Base-by-base conservation (phyloP, 2,329 filamentous ascomycete species). In the Sarocladiaceae sp. region DNA sequence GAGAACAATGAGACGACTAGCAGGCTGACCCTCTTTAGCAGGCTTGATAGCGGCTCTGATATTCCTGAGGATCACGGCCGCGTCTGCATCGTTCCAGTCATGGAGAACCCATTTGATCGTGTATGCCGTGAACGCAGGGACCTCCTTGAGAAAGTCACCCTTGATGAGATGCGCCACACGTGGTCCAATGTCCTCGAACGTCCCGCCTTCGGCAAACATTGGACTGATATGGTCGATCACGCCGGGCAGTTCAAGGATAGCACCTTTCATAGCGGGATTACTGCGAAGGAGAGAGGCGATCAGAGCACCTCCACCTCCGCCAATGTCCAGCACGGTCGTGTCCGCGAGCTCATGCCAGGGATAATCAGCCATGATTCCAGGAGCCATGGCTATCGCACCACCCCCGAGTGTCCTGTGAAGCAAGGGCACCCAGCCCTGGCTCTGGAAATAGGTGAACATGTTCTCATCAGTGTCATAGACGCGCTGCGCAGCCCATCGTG, bases 51-150 rank as follows among this genome's bases (percentile, higher is more conserved):
- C 54, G 10, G 47, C 48, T 3, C 63, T 59, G 26, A 59, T 53
- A n/a, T 50, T 56, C 4, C 12, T 27, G 1, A 54, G 52, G 37
- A 69, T 64, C 10, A 15, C 46, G 2, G 51, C 20, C 2, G 55
- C 58, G 3, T 65, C 47, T 1, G 52, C 50, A 44, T 69, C 65
- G 2, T 51, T 47, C 66, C 66, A 70, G 48, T 69, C 57, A 43
- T 69, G 67, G 11, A 70, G 56, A 39, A 55, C 59, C 66, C 67
- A 69, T 43, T 69, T 69, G 53, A 62, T 59, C 2, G 51, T 53
- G 46, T 61, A 61, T 1, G 54, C 49, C 11, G 60, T 52, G 20
- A 34, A 62, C 0, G 46, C 10, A 1, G 66, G 65, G 2, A 70
- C 51, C 3, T 44, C 24, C 5, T 52, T 18, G 3, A 67, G 53